These are phyloP conservation scores for Cyclanthera cordifolia DNA, from an alignment of 306 rosid species.

Conservation along the genomic window DNA sequence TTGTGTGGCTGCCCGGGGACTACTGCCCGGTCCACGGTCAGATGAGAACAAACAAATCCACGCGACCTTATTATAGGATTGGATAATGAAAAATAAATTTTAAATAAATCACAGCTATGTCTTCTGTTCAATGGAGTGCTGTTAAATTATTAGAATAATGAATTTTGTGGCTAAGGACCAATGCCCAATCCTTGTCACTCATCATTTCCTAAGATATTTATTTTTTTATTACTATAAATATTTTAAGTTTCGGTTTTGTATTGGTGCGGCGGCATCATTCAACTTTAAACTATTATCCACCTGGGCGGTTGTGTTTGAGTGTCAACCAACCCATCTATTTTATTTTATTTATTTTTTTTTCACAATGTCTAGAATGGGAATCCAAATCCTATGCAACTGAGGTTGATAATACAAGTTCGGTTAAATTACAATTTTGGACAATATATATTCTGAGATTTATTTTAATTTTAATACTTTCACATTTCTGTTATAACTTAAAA, in stretches of 20 bases:
- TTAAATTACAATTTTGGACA: too few relatives aligned
- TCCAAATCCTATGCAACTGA: too few relatives aligned
- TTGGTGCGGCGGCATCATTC: neutral
- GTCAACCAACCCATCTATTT: too few relatives aligned
- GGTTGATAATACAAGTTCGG: too few relatives aligned
- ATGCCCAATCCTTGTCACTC: neutral
- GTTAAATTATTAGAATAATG: neutral
- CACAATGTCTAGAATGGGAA: too few relatives aligned
- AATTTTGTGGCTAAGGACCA: constrained; percentile 9
- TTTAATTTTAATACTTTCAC: too few relatives aligned
- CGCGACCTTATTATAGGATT: neutral
- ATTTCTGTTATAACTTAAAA: too few relatives aligned
- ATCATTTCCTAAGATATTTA: neutral
- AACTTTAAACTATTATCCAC: neutral
- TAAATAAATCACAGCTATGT: neutral
- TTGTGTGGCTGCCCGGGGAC: too few relatives aligned
- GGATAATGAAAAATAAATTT: too few relatives aligned
- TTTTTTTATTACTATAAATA: neutral
- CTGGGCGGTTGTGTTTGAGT: neutral
- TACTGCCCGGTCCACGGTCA: too few relatives aligned
- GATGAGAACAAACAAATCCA: neutral
- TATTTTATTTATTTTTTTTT: too few relatives aligned
- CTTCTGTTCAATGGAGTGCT: neutral
- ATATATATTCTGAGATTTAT: too few relatives aligned
- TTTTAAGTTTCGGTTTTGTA: neutral